A percentile compares a stretch with the other conserved stretches of the same genome.
Evolutionary conservation across 805 yeast genomes (phyloP).

Genomic region (Barnettozyma botsteinii): DNA sequence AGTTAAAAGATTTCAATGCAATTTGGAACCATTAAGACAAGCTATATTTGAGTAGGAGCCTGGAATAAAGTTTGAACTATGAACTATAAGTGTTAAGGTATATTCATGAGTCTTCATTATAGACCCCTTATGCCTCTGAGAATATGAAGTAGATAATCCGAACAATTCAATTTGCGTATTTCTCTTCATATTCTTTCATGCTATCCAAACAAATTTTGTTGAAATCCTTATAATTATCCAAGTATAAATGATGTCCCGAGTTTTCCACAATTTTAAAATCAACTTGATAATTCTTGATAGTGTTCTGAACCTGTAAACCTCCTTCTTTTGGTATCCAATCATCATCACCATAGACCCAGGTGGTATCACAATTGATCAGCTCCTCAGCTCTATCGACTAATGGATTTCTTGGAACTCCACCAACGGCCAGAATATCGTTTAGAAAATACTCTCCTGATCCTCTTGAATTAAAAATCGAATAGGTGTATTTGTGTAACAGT

Average conservation of each 20-base stretch:
- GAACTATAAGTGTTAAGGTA: too few relatives aligned
- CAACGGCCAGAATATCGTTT: constrained; percentile 79
- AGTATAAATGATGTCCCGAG: constrained; percentile 75
- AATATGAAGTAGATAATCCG: too few relatives aligned
- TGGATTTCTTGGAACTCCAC: constrained; percentile 83
- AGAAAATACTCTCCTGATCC: constrained; percentile 95
- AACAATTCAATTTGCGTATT: not conserved
- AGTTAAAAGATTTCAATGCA: too few relatives aligned
- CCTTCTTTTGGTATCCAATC: constrained; percentile 59
- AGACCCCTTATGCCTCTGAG: too few relatives aligned
- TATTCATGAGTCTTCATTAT: too few relatives aligned
- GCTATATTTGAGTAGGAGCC: too few relatives aligned
- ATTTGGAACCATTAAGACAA: too few relatives aligned
- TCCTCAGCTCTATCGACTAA: constrained; percentile 38
- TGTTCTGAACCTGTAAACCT: constrained; percentile 29
- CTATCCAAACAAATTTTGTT: constrained; percentile 46
- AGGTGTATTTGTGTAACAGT: constrained; percentile 70
- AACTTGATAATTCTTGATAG: constrained; percentile 24
- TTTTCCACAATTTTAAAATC: constrained; percentile 40
- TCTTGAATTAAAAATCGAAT: constrained; percentile 73
- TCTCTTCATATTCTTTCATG: constrained; percentile 34
- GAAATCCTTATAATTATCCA: constrained; percentile 56
- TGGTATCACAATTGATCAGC: constrained; percentile 48
- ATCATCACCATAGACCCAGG: constrained; percentile 81
- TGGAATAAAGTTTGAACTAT: too few relatives aligned